Evolutionary conservation across 176 grass and related monocot species (phyloP), one percentile per base, ranked within the genome.

Genomic region (Eremochloa ophiuroides): DNA sequence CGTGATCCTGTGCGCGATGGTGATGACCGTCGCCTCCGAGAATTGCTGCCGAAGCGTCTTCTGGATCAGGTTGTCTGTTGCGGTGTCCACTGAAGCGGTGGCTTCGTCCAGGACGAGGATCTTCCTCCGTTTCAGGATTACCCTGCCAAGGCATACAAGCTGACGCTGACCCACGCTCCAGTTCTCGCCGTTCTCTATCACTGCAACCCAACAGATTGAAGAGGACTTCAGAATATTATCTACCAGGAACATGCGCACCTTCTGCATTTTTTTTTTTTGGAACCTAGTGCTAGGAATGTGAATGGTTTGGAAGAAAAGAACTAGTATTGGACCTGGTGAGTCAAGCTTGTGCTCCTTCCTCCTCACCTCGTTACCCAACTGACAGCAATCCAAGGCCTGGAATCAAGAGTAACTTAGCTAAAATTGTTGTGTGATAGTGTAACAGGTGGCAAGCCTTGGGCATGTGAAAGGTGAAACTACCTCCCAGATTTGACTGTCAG

Each of bases 131-230:
- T 98, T 94, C 76, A 93, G 73, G 62, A 98, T 98, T 38, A 94
- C 88, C 42, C 86, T 86, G 2, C 89, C 91, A 2, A 94, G 86
- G 35, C 91, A 94, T 3, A 92, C 82, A 6, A 92, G 85, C 80
- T 94, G 94, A 50, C 89, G 89, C 80, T 97, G 87, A 20, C 89
- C 94, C 26, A 97, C 86, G n/a, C 91, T 97, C 94, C 94, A 94
- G 71, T 94, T 98, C 68, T 98, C 92, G n/a, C 95, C 95, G 66
- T 93, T 98, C 86, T 98, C 90, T 17, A 74, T 88, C 51, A 95
- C 95, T 98, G 88, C 80, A 81, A 83, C 10, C 18, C 11, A 64
- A 84, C 55, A 58, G 53, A 53, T 55, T 22, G 14, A 35, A 35
- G 26, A 63, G 10, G 69, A 17, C 17, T 64, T 81, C n/a, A 82